phyloP scores from a whole-genome alignment of 225 moss, liverwort and hornwort genomes.

The Lunularia cruciata region DNA sequence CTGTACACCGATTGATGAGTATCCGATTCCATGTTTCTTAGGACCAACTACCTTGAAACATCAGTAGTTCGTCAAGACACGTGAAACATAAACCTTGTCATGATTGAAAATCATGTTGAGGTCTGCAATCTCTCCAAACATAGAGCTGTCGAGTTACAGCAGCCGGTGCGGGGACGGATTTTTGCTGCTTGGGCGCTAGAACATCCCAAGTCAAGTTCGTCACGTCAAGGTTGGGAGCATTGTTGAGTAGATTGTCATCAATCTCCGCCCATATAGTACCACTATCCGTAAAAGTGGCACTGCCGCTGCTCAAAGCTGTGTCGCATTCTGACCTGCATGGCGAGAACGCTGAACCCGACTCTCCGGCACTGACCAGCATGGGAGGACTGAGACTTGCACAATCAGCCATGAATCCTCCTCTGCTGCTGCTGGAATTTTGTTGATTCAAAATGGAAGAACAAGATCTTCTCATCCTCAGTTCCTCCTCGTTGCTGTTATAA shows the following conservation, averaged over 20 bases:
- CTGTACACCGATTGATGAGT: neutral
- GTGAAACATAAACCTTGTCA: neutral
- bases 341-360: constrained; percentile 35
- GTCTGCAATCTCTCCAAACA: constrained; percentile 48
- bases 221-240: constrained; percentile 45
- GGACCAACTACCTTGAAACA: constrained; percentile 14
- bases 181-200: constrained; percentile 32
- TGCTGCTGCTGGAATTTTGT: neutral
- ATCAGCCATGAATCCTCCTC: constrained; percentile 13
- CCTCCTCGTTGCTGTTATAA: constrained; percentile 12
- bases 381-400: constrained; percentile 25
- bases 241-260: constrained; percentile 44
- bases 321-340: constrained; percentile 37
- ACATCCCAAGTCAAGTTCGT: constrained; percentile 50
- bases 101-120: too few species aligned
- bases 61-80: neutral
- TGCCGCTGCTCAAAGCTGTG: constrained; percentile 30
- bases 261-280: constrained; percentile 49
- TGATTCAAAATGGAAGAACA: neutral
- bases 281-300: constrained; percentile 3
- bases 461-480: too few species aligned
- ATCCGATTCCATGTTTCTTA: constrained; percentile 9
- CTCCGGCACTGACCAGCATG: constrained; percentile 40
- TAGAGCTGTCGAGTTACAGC: constrained; percentile 28
- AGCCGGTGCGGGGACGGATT: constrained; percentile 16